Evolutionary conservation across 2,329 filamentous ascomycete species (phyloP), one percentile per base, ranked within the genome.

Genomic region (Paraconiothyrium sp.): DNA sequence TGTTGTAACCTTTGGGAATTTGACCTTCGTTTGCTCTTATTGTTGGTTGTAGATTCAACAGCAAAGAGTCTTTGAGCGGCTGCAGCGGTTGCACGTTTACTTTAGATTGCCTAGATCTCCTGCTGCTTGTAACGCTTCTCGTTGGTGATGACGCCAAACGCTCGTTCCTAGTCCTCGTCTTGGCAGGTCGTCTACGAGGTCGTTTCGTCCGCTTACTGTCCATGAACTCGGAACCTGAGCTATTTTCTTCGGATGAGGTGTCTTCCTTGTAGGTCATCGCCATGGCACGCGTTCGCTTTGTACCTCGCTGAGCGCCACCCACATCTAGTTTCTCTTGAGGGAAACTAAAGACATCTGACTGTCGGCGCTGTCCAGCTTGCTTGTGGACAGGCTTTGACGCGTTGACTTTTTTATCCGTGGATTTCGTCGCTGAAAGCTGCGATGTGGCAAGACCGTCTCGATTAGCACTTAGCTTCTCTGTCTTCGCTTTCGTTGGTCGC

Each of bases 261-360:
- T 35, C 51, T 41, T 68, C 64, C 39, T 63, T 56, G 41, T 64
- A 67, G 20, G 55, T 52, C 7, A 66, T 43, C 32, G 44, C 3
- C 32, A 59, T 61, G 3, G 46, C 56, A 11, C 20, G 50, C 27
- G 47, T 56, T 30, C 57, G 58, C 24, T 49, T 56, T 5, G 32
- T 37, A 37, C 30, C 35, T 34, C 47, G 34, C 4, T 16, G 37
- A 34, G 41, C 43, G 11, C 30, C 24, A 39, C 35, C 11, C 30
- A 37, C 16, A 16, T 50, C 35, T 58, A 56, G 47, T 11, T 59
- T 66, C 24, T 65, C 65, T 57, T 56, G 32, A 6, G 67, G 67
- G 14, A 70, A 57, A 13, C 35, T 48, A 32, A 60, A 68, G 13
- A 63, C 34, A 44, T 61, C 56, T 47, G 54, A 34, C 20, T 54